phyloP scores from a whole-genome alignment of 2,329 filamentous ascomycete genomes.

The Sarocladium brachiariae region DNA sequence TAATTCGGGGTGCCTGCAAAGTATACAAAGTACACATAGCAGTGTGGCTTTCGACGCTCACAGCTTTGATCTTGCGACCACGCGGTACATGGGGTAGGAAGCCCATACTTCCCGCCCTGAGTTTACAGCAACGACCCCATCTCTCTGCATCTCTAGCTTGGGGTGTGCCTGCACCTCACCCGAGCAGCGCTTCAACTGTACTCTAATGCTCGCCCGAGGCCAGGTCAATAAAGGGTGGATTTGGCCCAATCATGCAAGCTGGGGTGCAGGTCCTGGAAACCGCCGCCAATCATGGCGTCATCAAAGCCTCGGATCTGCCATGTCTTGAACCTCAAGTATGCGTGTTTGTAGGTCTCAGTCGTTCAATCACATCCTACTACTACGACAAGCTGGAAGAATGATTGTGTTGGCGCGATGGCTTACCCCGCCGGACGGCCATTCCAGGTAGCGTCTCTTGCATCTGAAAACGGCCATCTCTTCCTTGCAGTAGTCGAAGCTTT shows the following conservation, averaged over 20 bases:
- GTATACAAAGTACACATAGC: too few species aligned
- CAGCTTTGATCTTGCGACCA: not conserved
- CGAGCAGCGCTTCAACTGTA: not conserved
- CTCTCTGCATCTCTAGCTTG: constrained; percentile 3
- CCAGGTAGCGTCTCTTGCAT: not conserved
- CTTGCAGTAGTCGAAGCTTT: not conserved
- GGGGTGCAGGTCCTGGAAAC: constrained; percentile 5
- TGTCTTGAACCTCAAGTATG: not conserved
- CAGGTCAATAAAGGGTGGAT: not conserved
- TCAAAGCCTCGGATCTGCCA: too few species aligned
- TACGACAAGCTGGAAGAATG: too few species aligned
- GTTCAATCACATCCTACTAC: too few species aligned
- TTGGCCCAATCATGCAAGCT: not conserved
- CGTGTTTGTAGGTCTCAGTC: not conserved
- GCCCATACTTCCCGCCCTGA: not conserved
- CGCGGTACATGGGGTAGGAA: not conserved
- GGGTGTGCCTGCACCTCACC: not conserved
- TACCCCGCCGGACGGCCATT: not conserved
- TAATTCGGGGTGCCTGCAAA: too few species aligned
- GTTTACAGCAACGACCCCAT: not conserved
- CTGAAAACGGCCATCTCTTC: constrained; percentile 7
- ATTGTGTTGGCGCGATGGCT: too few species aligned
- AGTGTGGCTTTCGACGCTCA: too few species aligned
- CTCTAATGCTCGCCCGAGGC: not conserved
- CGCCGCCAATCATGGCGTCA: constrained; percentile 7